Conservation (phyloP, 352 stramenopile genomes). For the Phytophthora hybrid region DNA sequence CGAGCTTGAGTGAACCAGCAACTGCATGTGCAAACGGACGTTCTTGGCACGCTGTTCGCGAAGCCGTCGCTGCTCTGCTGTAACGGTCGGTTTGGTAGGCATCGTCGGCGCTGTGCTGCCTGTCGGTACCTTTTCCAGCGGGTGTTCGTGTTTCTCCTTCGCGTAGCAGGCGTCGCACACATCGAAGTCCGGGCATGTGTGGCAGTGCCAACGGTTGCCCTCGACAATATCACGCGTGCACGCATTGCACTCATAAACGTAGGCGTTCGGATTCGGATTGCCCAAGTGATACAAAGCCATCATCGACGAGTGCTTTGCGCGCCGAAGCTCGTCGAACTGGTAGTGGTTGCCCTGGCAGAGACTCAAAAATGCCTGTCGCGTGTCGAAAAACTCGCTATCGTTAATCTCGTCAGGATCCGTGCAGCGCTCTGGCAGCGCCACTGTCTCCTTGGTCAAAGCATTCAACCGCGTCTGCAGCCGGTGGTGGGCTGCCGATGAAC, state of each 20-base stretch:
- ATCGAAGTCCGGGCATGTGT: constrained; percentile 90
- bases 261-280: constrained; percentile 93
- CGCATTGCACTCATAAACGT: constrained; percentile 88
- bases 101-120: constrained; percentile 43
- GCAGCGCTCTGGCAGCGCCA: constrained; percentile 77
- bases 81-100: constrained; percentile 29
- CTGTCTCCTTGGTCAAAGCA: constrained; percentile 58
- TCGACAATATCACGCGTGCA: constrained; percentile 86
- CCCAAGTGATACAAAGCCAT: constrained; percentile 99
- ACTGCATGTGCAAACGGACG: constrained; percentile 98
- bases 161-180: constrained; percentile 90
- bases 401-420: constrained; percentile 85
- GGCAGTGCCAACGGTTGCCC: constrained; percentile 91
- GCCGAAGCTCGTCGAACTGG: constrained; percentile 98
- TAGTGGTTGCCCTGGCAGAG: constrained; percentile 98
- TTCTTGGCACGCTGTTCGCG: constrained; percentile 93
- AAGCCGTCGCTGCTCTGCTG: constrained; percentile 69
- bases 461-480: constrained; percentile 61
- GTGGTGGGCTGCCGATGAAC: constrained; percentile 46
- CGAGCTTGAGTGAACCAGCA: constrained; percentile 96
- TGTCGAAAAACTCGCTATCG: constrained; percentile 95
- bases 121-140: constrained; percentile 83
- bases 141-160: constrained; percentile 85
- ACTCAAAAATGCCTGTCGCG: constrained; percentile 97
- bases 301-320: constrained; percentile 99